These are phyloP conservation scores for Kodamaea kaohsiungensis DNA, from an alignment of 805 yeast genomes.

Conservation along the genomic window DNA sequence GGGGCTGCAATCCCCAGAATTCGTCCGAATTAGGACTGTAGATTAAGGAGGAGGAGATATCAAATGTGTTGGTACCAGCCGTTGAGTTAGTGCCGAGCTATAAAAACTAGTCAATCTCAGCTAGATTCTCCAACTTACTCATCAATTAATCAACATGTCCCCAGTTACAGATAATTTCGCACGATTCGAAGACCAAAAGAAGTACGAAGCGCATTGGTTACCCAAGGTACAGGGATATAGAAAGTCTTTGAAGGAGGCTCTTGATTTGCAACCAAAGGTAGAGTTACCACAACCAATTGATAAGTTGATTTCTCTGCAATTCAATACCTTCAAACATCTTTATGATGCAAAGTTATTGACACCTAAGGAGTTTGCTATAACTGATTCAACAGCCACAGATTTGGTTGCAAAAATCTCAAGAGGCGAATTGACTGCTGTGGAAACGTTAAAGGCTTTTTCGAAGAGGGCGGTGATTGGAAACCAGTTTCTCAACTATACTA, in stretches of 20 bases:
- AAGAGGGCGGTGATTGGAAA: constrained; percentile 66
- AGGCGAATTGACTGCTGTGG: constrained; percentile 49
- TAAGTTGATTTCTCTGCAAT: constrained; percentile 32
- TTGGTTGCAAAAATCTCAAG: constrained; percentile 45
- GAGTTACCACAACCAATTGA: constrained; percentile 36
- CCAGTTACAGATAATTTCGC: neutral
- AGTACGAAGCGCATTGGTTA: constrained; percentile 42
- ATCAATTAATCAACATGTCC: neutral
- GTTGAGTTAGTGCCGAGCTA: neutral
- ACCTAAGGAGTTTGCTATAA: constrained; percentile 43
- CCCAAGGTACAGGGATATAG: constrained; percentile 48
- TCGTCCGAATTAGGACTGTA: neutral
- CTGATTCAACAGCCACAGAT: constrained; percentile 42
- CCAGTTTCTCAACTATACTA: constrained; percentile 57
- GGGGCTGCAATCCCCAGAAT: neutral
- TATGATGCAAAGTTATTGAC: constrained; percentile 34
- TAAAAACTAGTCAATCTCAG: neutral
- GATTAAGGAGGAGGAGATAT: no score
- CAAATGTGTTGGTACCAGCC: neutral
- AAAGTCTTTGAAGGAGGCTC: constrained; percentile 31
- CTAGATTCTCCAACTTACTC: neutral
- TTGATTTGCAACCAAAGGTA: constrained; percentile 32
- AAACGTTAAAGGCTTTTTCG: constrained; percentile 61
- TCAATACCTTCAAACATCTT: constrained; percentile 38
- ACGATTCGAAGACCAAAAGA: constrained; percentile 40